Conservation (phyloP, 495 filamentous ascomycete genomes). For the Mytilinidion resinicola region DNA sequence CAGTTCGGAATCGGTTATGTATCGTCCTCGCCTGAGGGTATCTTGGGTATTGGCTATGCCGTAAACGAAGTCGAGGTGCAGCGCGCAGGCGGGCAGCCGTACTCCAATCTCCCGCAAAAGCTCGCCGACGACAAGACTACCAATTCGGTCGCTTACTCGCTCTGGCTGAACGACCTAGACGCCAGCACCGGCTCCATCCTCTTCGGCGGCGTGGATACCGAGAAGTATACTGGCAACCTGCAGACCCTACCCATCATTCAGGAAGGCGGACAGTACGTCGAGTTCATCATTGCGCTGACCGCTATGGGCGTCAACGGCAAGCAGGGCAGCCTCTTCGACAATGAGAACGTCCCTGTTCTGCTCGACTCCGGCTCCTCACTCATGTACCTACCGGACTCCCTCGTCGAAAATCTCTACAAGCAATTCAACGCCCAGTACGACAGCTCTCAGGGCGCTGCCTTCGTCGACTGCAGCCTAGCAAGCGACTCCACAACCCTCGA, state of each 20-base stretch:
- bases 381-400: constrained; percentile 71
- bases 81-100: constrained; percentile 51
- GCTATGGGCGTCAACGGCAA: constrained; percentile 48
- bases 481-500: constrained; percentile 44
- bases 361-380: constrained; percentile 91
- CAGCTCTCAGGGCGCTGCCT: constrained; percentile 50
- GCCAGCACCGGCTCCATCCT: constrained; percentile 67
- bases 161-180: constrained; percentile 82
- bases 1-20: constrained; percentile 84
- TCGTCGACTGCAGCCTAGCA: constrained; percentile 67
- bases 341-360: constrained; percentile 60
- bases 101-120: constrained; percentile 71
- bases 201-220: constrained; percentile 86
- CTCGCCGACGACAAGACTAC: constrained; percentile 67
- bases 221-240: constrained; percentile 66
- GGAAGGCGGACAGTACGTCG: constrained; percentile 45
- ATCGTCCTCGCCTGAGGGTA: constrained; percentile 66
- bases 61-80: constrained; percentile 74
- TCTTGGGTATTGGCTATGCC: constrained; percentile 86
- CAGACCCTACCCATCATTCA: constrained; percentile 63
- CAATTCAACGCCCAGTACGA: constrained; percentile 60
- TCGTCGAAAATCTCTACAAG: constrained; percentile 59
- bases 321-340: constrained; percentile 44
- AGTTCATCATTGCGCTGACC: constrained; percentile 80
- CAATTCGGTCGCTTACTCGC: constrained; percentile 73